Conservation (phyloP, 2,329 filamentous ascomycete genomes). For the Colletotrichum camelliae region DNA sequence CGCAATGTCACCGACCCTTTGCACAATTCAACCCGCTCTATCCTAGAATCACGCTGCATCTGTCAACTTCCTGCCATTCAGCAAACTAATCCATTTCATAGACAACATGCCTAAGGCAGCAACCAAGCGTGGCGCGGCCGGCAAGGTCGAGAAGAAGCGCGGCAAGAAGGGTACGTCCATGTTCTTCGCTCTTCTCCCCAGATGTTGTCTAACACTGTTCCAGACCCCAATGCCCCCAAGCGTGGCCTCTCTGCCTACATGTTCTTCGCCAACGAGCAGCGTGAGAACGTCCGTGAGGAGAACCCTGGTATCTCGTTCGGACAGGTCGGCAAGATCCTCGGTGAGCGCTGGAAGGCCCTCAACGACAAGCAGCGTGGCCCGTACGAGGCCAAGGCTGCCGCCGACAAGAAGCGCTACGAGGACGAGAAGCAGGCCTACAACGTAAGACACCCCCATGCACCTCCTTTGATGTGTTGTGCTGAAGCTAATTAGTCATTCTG, state of each 20-base stretch:
- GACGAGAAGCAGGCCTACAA: conserved; percentile 96
- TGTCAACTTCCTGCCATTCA: neutral
- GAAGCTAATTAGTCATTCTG: conserved; percentile 33
- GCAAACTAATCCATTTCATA: conserved; percentile 31
- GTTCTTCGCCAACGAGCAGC: conserved; percentile 99
- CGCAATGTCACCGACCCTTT: neutral
- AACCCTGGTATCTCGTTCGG: conserved; percentile 98
- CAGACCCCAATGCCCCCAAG: conserved; percentile 98
- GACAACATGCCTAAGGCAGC: conserved; percentile 65
- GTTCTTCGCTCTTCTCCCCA: neutral
- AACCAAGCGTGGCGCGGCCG: conserved; percentile 55
- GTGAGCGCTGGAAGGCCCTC: conserved; percentile 98
- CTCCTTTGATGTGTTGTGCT: neutral
- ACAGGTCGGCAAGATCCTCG: conserved; percentile 97
- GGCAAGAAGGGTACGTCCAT: conserved; percentile 63
- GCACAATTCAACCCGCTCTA: neutral
- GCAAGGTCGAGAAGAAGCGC: conserved; percentile 61
- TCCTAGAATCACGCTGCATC: neutral
- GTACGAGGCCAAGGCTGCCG: conserved; percentile 95
- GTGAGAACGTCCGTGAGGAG: conserved; percentile 96
- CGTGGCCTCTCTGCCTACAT: conserved; percentile 99
- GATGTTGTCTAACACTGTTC: conserved; percentile 9
- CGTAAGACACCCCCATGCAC: conserved; percentile 56
- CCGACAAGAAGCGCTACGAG: conserved; percentile 99
- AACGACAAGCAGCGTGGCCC: conserved; percentile 90